Base-by-base conservation (phyloP, 1,139 yeast species). In the Magnusiomyces tetraspermus region DNA sequence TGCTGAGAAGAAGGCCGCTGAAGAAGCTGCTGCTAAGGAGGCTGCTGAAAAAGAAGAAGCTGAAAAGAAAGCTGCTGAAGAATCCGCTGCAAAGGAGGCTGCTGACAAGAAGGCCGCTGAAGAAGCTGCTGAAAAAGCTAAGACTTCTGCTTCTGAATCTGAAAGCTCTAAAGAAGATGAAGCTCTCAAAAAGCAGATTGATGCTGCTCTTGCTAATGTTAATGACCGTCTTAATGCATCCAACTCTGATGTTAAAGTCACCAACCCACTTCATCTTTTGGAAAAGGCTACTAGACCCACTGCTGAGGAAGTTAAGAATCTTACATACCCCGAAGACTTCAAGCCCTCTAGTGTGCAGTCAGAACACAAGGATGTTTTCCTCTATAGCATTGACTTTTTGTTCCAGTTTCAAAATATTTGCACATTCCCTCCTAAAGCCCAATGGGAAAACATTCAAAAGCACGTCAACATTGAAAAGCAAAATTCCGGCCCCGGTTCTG, bases 351-450 rank as follows among this genome's bases (percentile, higher is more conserved):
- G 55, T 10, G 46, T 52, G 21, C 82, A 76, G 57, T 60, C 74
- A 2, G 73, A 74, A 61, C 71, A 69, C 33, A 65, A 73, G 44
- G 76, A 75, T 62, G 77, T 76, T 61, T 78, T 76, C 63, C 76
- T 80, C 66, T 92, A 92, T 67, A 95, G 89, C 64, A 87, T 90
- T 31, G 80, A 75, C 48, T 92, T 92, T 71, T 76, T 92, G 68
- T 67, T 82, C 49, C 96, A 88, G 70, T 90, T 92, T 74, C 80
- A 78, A 58, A 75, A 76, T 37, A 74, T 77, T 44, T 76, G 85
- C 52, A 74, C 73, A 52, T 81, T 76, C 62, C 76, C 77, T 42
- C 76, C 81, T 40, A 92, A 85, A 62, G 78, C 78, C 37, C 82
- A 77, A 61, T 87, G 90, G 83, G 82, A 78, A 59, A 76, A 56